phyloP scores from a whole-genome alignment of 2,329 filamentous ascomycete genomes.

The Iodosphaeria phyllophila region DNA sequence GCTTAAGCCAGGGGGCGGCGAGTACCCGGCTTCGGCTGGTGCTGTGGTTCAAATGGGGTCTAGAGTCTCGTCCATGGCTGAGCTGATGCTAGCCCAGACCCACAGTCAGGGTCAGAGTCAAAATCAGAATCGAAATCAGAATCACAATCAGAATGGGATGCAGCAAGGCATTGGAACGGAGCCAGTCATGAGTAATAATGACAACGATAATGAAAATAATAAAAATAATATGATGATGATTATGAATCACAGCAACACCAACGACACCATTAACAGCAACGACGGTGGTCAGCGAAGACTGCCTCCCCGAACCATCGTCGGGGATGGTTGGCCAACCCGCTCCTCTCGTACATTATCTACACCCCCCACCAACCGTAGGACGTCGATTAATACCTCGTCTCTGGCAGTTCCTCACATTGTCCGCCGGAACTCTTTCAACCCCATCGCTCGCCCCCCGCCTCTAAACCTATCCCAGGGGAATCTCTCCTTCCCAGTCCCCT shows the following conservation, averaged over 20 bases:
- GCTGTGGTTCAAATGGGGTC: constrained; percentile 15
- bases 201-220: too few species aligned
- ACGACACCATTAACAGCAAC: constrained; percentile 1
- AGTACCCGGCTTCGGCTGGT: constrained; percentile 18
- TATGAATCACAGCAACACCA: constrained; percentile 1
- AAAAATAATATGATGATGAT: too few species aligned
- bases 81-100: too few species aligned
- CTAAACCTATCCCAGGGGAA: constrained; percentile 20
- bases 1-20: constrained; percentile 14
- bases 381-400: constrained; percentile 12
- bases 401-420: constrained; percentile 14
- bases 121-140: too few species aligned
- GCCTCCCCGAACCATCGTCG: constrained; percentile 8
- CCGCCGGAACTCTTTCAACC: constrained; percentile 31
- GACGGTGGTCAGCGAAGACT: constrained; percentile 3
- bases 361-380: constrained; percentile 26
- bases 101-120: too few species aligned
- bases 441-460: constrained; percentile 21
- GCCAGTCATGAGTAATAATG: constrained; percentile 9
- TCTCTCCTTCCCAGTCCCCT: constrained; percentile 1
- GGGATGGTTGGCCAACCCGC: constrained; percentile 15
- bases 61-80: constrained; percentile 14
- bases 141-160: constrained; percentile 8
- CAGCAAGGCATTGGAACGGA: constrained; percentile 12
- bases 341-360: constrained; percentile 29